Evolutionary conservation across 1,139 yeast species (phyloP), one percentile per base, ranked within the genome.

Genomic region (Debaryomyces psychrophilus): DNA sequence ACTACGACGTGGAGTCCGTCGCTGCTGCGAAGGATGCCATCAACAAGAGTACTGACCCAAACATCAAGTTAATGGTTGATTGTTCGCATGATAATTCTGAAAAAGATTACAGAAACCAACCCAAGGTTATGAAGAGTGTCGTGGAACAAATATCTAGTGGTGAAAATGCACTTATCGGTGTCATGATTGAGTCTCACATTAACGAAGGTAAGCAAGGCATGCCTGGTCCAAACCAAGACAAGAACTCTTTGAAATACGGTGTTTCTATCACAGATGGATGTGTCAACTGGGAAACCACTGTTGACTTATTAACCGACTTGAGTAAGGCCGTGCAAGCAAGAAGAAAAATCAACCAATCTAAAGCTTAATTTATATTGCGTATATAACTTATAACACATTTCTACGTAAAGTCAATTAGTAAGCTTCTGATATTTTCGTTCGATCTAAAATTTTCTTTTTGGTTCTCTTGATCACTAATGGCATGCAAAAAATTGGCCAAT

Each of bases 231-330:
- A 73, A 77, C 41, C 83, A 81, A 59, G 71, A 90, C 57, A 87
- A 85, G 65, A 71, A 73, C 14, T 83, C 83, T 42, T 81, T 93
- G 71, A 87, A 90, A 68, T 90, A 92, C 76, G 99, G 99, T 72
- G 97, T 90, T 50, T 87, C 96, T 47, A 90, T 93, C 68, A 93
- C 99, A 49, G 99, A 93, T 68, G 96, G 95, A 28, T 93, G 99
- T 76, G 96, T 93, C 45, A 77, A 87, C 47, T 90, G 96, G 95
- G 96, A 90, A 53, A 75, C 88, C 43, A 93, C 99, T 41, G 96
- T 79, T 42, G 74, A 64, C 25, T 92, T 92, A 83, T 82, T 93
- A 64, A 80, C 74, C 43, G 83, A 84, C 55, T 80, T 93, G 58
- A 87, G 97, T 46, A 78, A 70, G 44, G 96, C 98, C 47, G 97